Conservation (phyloP, 192 early-diverging fungal genomes). For the Coemansia sp. region DNA sequence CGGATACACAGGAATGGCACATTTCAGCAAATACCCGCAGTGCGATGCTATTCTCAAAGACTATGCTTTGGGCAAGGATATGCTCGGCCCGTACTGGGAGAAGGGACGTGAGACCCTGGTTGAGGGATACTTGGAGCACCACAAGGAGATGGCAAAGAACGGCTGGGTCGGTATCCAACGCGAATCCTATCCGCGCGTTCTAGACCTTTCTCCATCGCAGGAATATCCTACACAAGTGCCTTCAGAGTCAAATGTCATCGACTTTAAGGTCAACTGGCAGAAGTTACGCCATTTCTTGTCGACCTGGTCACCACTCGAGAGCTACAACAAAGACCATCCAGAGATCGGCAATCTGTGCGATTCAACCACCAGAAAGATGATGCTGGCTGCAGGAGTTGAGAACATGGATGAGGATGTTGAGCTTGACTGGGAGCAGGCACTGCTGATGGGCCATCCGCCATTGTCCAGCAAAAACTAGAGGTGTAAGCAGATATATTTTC, state of each 20-base stretch:
- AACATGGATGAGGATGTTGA: conserved; percentile 34
- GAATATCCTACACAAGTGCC: conserved; percentile 13
- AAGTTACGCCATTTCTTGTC: conserved; percentile 21
- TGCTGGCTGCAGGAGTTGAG: conserved; percentile 22
- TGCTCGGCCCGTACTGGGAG: conserved; percentile 28
- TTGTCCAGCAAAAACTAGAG: neutral
- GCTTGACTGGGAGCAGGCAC: conserved; percentile 36
- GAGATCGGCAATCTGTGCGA: conserved; percentile 17
- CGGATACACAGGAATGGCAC: conserved; percentile 38
- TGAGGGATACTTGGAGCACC: conserved; percentile 31
- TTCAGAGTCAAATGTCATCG: conserved; percentile 18
- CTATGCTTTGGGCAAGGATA: conserved; percentile 13
- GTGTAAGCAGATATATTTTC: neutral
- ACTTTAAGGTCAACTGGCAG: conserved; percentile 29
- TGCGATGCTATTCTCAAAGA: conserved; percentile 36
- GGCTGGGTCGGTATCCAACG: conserved; percentile 22
- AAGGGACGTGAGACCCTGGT: conserved; percentile 29
- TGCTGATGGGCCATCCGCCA: conserved; percentile 33
- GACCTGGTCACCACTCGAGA: conserved; percentile 25
- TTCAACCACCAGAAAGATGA: conserved; percentile 24
- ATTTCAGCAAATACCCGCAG: conserved; percentile 47
- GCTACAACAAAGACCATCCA: conserved; percentile 26
- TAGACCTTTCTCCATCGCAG: conserved; percentile 15
- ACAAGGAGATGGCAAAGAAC: conserved; percentile 13
- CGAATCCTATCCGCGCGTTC: conserved; percentile 20